Evolutionary conservation across 1,139 yeast genomes (phyloP).

Genomic region (Saccharomyces hybrid): DNA sequence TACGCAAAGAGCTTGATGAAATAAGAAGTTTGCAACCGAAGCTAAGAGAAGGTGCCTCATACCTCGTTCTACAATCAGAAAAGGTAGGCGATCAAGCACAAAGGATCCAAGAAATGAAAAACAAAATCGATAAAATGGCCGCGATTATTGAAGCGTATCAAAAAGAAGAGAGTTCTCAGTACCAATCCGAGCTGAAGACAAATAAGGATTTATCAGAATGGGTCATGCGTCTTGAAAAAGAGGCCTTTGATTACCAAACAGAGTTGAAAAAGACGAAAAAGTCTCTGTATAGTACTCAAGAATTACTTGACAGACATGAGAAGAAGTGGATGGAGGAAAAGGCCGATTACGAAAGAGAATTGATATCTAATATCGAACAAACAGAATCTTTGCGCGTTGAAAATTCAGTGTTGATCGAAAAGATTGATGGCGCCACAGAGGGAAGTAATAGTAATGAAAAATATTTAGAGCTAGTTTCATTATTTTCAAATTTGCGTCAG

Average conservation of each 20-base stretch:
- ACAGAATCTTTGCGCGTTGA: slow-evolving; percentile 46
- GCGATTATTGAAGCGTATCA: neutral
- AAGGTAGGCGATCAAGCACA: neutral
- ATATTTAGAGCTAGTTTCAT: slow-evolving; percentile 12
- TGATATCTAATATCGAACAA: slow-evolving; percentile 40
- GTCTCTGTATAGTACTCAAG: slow-evolving; percentile 31
- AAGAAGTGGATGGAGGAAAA: slow-evolving; percentile 41
- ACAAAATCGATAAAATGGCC: neutral
- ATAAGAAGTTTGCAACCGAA: slow-evolving; percentile 19
- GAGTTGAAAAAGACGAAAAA: slow-evolving; percentile 35
- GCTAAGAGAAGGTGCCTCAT: slow-evolving; percentile 33
- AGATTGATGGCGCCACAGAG: slow-evolving; percentile 24
- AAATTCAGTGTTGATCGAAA: slow-evolving; percentile 16
- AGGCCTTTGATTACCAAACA: slow-evolving; percentile 34
- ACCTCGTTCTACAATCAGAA: slow-evolving; percentile 34
- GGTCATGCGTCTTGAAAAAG: slow-evolving; percentile 28
- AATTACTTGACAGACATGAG: slow-evolving; percentile 33
- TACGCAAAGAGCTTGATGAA: slow-evolving; percentile 13
- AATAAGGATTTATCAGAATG: neutral
- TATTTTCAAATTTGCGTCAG: slow-evolving; percentile 58
- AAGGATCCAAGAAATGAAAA: neutral
- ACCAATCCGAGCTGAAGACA: neutral
- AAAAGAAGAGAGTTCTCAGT: neutral
- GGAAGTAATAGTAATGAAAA: slow-evolving; percentile 31
- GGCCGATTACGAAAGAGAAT: slow-evolving; percentile 45